Base-by-base conservation (phyloP, 768 basidiomycete genomes). In the Cyclocybe cylindracea region DNA sequence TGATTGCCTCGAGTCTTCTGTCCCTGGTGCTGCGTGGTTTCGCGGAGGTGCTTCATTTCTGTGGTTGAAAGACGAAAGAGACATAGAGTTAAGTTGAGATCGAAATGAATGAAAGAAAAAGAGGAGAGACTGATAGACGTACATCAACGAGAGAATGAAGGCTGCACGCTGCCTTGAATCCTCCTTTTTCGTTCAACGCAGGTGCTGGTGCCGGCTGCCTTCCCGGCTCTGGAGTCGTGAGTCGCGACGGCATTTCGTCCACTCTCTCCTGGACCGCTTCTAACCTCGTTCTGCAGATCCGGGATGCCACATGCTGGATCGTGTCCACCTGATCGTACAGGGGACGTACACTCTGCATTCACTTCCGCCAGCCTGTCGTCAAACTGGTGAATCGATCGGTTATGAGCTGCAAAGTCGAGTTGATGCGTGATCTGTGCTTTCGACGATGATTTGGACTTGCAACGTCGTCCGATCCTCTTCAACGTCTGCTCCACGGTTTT, bases 31-130 rank as follows among this genome's bases (percentile, higher is more conserved):
- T 76, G 72, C 4, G 74, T 68, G 37, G 66, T 72, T 42, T 77
- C 71, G 2, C 72, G 73, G 38, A 83, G 63, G 6, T 49, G 53
- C 46, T 67, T 74, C 74, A 82, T 75, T 54, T 82, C 81, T 82
- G 55, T 32, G 18, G 9, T 29, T 36, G 29, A 39, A 59, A 11
- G 61, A 41, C 18, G 34, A 16, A 37, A 36, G 46, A 43, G 9
- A 40, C 5, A 44, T 52, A 24, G 24, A 24, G 24, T 24, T 24
- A 24, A 5, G 24, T 24, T 24, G 24, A 24, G 24, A 24, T 24
- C 24, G 5, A n/a, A 53, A 38, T 11, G 35, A 38, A 34, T 24
- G 42, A 18, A 10, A 2, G n/a, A n/a, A n/a, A 8, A 10, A n/a
- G 31, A 16, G 4, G 6, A 50, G 24, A 40, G 13, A 16, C n/a